phyloP scores from a whole-genome alignment of 1,139 yeast species.

The Protomyces arabidopsidicola region DNA sequence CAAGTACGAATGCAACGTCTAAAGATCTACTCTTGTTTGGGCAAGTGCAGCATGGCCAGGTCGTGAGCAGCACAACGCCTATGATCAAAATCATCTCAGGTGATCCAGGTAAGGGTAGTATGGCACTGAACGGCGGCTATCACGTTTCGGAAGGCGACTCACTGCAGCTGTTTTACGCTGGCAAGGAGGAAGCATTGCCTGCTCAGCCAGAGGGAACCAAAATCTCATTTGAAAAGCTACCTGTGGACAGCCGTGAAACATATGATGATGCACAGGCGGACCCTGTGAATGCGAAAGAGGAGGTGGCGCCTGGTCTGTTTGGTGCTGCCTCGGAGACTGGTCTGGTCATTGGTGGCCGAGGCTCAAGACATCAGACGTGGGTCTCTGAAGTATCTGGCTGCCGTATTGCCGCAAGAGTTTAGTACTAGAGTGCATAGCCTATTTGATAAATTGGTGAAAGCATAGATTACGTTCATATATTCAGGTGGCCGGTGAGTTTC shows the following conservation, averaged over 20 bases:
- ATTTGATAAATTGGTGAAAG: too few relatives aligned
- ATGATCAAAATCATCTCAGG: slow-evolving; percentile 26
- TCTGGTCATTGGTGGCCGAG: not conserved
- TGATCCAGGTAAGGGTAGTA: slow-evolving; percentile 25
- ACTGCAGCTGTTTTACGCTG: slow-evolving; percentile 1
- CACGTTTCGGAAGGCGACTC: slow-evolving; percentile 21
- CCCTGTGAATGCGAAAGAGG: not conserved
- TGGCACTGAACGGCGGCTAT: slow-evolving; percentile 22
- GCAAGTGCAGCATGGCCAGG: slow-evolving; percentile 4
- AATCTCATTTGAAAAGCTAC: not conserved
- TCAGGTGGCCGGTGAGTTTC: too few relatives aligned
- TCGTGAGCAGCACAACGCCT: not conserved
- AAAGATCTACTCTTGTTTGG: slow-evolving; percentile 18
- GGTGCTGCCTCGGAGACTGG: not conserved
- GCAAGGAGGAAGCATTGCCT: not conserved
- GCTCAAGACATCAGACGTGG: not conserved
- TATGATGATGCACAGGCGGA: not conserved
- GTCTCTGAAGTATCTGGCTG: not conserved
- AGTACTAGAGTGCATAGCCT: too few relatives aligned
- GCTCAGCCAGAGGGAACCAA: not conserved
- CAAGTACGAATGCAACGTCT: slow-evolving; percentile 2
- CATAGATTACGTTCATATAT: too few relatives aligned
- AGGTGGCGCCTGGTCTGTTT: not conserved
- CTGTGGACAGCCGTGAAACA: not conserved
- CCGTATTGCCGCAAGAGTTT: not conserved